A percentile compares a stretch with the other conserved stretches of the same genome.
Conservation (phyloP, 768 basidiomycete genomes). For the Calocybe indica region DNA sequence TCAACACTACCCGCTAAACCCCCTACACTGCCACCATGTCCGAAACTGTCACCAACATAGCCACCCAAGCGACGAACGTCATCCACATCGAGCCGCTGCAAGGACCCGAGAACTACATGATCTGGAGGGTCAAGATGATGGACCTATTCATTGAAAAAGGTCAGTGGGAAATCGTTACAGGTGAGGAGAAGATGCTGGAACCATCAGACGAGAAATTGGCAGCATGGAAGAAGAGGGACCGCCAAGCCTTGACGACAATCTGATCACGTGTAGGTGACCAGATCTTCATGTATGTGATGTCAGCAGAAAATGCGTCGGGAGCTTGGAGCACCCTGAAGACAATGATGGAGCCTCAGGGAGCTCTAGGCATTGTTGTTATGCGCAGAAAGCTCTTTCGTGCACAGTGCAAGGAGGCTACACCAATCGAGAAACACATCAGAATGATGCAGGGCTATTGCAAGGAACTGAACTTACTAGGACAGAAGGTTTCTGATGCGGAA, state of each 20-base stretch:
- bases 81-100: constrained; percentile 15
- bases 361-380: constrained; percentile 17
- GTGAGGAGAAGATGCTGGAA: neutral
- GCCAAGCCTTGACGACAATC: constrained; percentile 23
- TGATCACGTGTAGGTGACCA: constrained; percentile 19
- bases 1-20: too few species aligned
- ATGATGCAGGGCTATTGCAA: constrained; percentile 17
- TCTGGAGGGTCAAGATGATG: constrained; percentile 16
- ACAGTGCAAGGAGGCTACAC: constrained; percentile 19
- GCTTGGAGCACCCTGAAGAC: constrained; percentile 22
- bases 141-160: constrained; percentile 18
- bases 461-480: constrained; percentile 15
- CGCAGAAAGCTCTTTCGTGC: constrained; percentile 19
- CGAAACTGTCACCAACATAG: neutral
- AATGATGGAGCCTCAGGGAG: constrained; percentile 21
- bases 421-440: constrained; percentile 25
- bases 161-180: constrained; percentile 9
- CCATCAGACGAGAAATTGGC: too few species aligned
- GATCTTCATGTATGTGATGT: constrained; percentile 21
- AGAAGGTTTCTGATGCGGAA: constrained; percentile 18
- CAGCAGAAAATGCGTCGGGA: constrained; percentile 14
- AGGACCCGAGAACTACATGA: constrained; percentile 8
- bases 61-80: constrained; percentile 5
- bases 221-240: constrained; percentile 22
- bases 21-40: constrained; percentile 11